Evolutionary conservation across 345 rosid species (phyloP).

Genomic region (Citrus unshiu): DNA sequence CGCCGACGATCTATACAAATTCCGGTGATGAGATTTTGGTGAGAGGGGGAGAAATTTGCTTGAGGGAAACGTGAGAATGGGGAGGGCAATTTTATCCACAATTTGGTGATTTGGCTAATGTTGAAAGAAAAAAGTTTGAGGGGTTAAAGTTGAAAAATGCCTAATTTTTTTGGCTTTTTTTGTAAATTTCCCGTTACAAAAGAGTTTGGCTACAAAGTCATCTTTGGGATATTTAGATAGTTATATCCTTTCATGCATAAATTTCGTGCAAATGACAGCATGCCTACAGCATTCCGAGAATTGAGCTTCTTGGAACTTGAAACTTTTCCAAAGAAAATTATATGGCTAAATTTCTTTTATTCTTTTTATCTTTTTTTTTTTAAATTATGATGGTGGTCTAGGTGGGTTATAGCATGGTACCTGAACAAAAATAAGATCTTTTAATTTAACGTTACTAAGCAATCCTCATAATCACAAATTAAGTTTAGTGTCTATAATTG

Average conservation of each 20-base stretch:
- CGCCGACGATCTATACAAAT: no score
- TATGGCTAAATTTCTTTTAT: neutral
- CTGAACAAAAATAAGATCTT: neutral
- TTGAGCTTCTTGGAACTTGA: neutral
- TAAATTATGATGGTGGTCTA: neutral
- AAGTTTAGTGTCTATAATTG: no score
- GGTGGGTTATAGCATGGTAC: neutral
- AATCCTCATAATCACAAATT: neutral
- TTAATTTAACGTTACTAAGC: neutral
- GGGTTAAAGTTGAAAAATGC: no score
- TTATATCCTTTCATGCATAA: conserved; percentile 87
- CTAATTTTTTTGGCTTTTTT: no score
- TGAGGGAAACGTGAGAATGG: no score
- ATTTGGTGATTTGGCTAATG: no score
- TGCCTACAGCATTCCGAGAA: conserved; percentile 50
- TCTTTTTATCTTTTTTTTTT: no score
- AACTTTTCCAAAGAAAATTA: conserved; percentile 2
- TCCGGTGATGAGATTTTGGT: no score
- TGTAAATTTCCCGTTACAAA: conserved; percentile 28
- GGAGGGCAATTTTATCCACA: no score
- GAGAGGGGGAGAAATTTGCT: no score
- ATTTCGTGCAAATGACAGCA: conserved; percentile 76
- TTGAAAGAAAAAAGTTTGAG: no score
- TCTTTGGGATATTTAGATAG: conserved; percentile 76
- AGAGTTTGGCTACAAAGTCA: conserved; percentile 45